These are phyloP conservation scores for Debaryomyces singareniensis DNA, from an alignment of 1,139 yeast species.

Conservation along the genomic window DNA sequence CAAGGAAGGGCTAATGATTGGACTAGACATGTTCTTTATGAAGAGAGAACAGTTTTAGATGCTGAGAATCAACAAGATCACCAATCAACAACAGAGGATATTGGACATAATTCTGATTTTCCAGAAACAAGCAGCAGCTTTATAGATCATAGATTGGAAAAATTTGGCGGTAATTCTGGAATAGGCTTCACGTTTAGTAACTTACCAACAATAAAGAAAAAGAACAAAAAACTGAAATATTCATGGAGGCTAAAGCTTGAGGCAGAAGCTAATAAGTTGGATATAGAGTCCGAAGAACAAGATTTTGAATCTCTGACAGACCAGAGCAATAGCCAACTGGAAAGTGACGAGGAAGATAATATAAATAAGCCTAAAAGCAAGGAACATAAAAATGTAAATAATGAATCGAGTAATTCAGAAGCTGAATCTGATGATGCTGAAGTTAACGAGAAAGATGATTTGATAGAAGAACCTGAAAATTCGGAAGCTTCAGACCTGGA, in stretches of 20 bases:
- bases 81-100: slow-evolving; percentile 6
- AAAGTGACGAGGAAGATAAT: slow-evolving; percentile 11
- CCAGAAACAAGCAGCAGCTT: slow-evolving; percentile 41
- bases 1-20: slow-evolving; percentile 67
- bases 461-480: slow-evolving; percentile 12
- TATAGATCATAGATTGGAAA: slow-evolving; percentile 66
- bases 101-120: slow-evolving; percentile 5
- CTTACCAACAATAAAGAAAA: slow-evolving; percentile 41
- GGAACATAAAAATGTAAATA: slow-evolving; percentile 13
- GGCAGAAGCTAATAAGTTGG: slow-evolving; percentile 25
- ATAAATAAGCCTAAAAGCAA: slow-evolving; percentile 15
- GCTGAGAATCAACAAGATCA: slow-evolving; percentile 44
- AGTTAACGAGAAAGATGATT: slow-evolving; percentile 12
- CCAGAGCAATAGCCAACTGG: slow-evolving; percentile 26
- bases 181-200: slow-evolving; percentile 64
- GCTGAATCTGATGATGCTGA: slow-evolving; percentile 13
- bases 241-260: slow-evolving; percentile 38
- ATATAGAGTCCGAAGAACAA: slow-evolving; percentile 28
- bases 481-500: slow-evolving; percentile 12
- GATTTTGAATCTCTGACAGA: slow-evolving; percentile 28
- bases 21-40: slow-evolving; percentile 61
- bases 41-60: slow-evolving; percentile 57
- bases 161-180: slow-evolving; percentile 56
- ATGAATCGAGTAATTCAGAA: slow-evolving; percentile 14
- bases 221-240: slow-evolving; percentile 22